Conservation (phyloP, 164 flowering plant species). For the Vitis riparia region DNA sequence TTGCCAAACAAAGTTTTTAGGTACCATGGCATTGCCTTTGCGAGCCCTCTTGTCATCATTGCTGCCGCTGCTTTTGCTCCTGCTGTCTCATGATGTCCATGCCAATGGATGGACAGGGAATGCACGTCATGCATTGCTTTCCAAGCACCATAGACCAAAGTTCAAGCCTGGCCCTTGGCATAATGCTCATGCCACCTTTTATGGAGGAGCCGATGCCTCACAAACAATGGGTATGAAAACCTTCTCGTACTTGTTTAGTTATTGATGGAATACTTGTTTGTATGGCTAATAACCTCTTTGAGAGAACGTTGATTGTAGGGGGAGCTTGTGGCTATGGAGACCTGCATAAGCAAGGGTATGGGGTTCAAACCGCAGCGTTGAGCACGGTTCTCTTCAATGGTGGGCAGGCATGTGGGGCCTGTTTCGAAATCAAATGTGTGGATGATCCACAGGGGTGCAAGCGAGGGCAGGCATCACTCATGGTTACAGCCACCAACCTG, state of each 20-base stretch:
- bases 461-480: constrained; percentile 47
- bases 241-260: not conserved
- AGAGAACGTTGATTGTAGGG: constrained; percentile 26
- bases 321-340: constrained; percentile 84
- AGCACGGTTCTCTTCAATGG: constrained; percentile 59
- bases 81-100: constrained; percentile 6
- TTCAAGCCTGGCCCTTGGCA: constrained; percentile 60
- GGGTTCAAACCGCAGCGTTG: constrained; percentile 57
- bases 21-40: constrained; percentile 18
- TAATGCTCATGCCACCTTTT: constrained; percentile 62
- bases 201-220: constrained; percentile 51
- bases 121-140: not conserved
- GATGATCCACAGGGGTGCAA: constrained; percentile 54
- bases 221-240: constrained; percentile 43
- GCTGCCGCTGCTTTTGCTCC: constrained; percentile 12
- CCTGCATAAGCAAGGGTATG: constrained; percentile 47
- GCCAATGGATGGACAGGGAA: not conserved
- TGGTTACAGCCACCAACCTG: constrained; percentile 66
- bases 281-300: too few relatives aligned
- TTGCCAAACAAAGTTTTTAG: not conserved
- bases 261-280: not conserved
- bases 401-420: constrained; percentile 64
- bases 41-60: constrained; percentile 8
- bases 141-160: constrained; percentile 26
- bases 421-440: constrained; percentile 67